phyloP scores from a whole-genome alignment of 1,284 basidiomycete genomes.

The Apiotrichum montevideense region DNA sequence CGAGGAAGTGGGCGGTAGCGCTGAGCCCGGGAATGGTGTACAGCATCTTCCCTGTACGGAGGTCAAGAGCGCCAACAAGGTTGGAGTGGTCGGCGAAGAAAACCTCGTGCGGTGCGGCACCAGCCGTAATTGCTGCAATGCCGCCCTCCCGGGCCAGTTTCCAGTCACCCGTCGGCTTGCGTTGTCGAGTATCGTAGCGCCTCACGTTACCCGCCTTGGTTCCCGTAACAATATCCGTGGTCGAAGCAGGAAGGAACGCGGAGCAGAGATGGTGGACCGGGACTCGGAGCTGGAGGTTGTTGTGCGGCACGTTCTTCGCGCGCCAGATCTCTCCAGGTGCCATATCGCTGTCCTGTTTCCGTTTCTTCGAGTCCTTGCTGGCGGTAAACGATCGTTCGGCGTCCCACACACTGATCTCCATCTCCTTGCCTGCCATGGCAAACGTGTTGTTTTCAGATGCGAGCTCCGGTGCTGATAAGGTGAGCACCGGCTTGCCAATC shows the following conservation, averaged over 20 bases:
- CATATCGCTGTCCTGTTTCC: conserved; percentile 58
- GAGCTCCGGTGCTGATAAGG: conserved; percentile 51
- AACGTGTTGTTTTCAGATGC: conserved; percentile 50
- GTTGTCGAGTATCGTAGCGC: conserved; percentile 72
- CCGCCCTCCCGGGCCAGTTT: conserved; percentile 54
- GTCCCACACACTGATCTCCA: conserved; percentile 78
- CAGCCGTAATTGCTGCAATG: conserved; percentile 56
- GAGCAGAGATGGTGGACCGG: conserved; percentile 69
- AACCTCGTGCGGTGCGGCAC: conserved; percentile 50
- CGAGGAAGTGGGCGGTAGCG: conserved; percentile 33
- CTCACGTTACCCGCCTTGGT: conserved; percentile 70
- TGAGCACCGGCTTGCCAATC: conserved; percentile 28
- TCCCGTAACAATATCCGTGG: conserved; percentile 58
- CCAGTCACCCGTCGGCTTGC: conserved; percentile 53
- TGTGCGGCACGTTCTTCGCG: conserved; percentile 56
- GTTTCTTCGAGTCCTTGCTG: conserved; percentile 49
- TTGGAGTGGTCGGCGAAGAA: conserved; percentile 69
- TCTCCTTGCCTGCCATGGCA: conserved; percentile 79
- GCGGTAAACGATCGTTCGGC: conserved; percentile 59
- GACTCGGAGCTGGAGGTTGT: conserved; percentile 68
- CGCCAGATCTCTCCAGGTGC: conserved; percentile 56
- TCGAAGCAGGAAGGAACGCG: conserved; percentile 49
- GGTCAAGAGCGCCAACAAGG: conserved; percentile 64
- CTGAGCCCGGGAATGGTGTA: conserved; percentile 58
- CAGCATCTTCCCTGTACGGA: conserved; percentile 63